These are phyloP conservation scores for Venturia oleaginea DNA, from an alignment of 2,329 filamentous ascomycete species.

Conservation along the genomic window DNA sequence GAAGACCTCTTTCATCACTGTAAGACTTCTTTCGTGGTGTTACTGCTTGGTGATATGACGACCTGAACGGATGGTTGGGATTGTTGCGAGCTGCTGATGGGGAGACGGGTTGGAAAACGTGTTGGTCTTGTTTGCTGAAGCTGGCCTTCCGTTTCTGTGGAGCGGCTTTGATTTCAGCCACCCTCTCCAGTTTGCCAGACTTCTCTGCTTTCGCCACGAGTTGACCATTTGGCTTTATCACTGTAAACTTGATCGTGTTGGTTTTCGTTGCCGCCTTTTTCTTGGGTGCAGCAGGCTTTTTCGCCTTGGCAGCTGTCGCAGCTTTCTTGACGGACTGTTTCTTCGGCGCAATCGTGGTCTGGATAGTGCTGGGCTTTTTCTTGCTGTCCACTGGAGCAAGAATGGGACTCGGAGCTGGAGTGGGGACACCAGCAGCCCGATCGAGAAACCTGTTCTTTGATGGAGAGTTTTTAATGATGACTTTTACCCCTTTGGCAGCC, in stretches of 20 bases:
- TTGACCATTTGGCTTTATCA: not conserved
- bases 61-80: not conserved
- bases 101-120: slow-evolving; percentile 1
- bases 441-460: slow-evolving; percentile 21
- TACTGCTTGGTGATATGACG: not conserved
- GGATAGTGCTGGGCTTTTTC: not conserved
- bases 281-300: not conserved
- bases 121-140: not conserved
- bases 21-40: slow-evolving; percentile 4
- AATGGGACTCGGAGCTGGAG: slow-evolving; percentile 6
- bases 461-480: not conserved
- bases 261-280: not conserved
- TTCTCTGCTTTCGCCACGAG: not conserved
- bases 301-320: not conserved
- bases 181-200: not conserved
- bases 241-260: not conserved
- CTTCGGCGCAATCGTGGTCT: not conserved
- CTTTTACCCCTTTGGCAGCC: slow-evolving; percentile 17
- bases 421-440: slow-evolving; percentile 8
- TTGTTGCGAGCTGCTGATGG: slow-evolving; percentile 9
- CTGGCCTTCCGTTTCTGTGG: not conserved
- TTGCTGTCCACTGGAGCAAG: not conserved
- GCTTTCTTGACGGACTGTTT: not conserved
- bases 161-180: not conserved
- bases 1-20: not conserved